Evolutionary conservation across 768 basidiomycete genomes (phyloP).

Genomic region (Hygrophoropsis aurantiaca): DNA sequence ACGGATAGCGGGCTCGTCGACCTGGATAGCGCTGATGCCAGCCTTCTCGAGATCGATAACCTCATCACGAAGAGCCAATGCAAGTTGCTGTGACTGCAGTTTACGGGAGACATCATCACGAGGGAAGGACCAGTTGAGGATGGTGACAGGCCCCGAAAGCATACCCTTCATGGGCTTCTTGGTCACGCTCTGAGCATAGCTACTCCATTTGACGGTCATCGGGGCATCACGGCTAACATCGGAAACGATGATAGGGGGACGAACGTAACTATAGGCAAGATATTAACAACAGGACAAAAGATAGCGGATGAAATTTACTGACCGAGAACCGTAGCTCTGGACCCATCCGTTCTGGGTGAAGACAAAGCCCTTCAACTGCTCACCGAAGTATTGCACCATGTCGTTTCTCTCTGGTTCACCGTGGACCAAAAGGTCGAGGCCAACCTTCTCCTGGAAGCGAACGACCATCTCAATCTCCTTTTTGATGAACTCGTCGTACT

Average conservation of each 20-base stretch:
- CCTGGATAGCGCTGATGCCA: constrained; percentile 96
- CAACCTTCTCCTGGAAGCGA: constrained; percentile 95
- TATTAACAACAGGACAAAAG: constrained; percentile 8
- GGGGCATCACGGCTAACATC: constrained; percentile 91
- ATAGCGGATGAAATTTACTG: constrained; percentile 22
- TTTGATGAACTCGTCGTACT: constrained; percentile 98
- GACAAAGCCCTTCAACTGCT: constrained; percentile 90
- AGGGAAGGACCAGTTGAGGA: constrained; percentile 99
- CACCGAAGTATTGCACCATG: constrained; percentile 99
- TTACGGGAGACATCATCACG: constrained; percentile 96
- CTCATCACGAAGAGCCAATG: constrained; percentile 96
- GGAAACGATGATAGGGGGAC: constrained; percentile 97
- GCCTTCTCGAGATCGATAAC: constrained; percentile 96
- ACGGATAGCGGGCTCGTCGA: constrained; percentile 99
- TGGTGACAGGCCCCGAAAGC: constrained; percentile 97
- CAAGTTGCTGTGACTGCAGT: constrained; percentile 96
- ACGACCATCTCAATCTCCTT: constrained; percentile 94
- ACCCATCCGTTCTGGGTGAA: constrained; percentile 99
- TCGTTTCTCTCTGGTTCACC: constrained; percentile 99
- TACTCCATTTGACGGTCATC: constrained; percentile 97
- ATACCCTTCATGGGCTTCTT: constrained; percentile 98
- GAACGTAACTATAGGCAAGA: constrained; percentile 69
- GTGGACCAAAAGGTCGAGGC: constrained; percentile 96
- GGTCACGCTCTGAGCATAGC: constrained; percentile 94
- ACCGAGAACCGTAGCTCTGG: constrained; percentile 98